Evolutionary conservation across 1,139 yeast species (phyloP).

Genomic region (Arxiozyma telluris): DNA sequence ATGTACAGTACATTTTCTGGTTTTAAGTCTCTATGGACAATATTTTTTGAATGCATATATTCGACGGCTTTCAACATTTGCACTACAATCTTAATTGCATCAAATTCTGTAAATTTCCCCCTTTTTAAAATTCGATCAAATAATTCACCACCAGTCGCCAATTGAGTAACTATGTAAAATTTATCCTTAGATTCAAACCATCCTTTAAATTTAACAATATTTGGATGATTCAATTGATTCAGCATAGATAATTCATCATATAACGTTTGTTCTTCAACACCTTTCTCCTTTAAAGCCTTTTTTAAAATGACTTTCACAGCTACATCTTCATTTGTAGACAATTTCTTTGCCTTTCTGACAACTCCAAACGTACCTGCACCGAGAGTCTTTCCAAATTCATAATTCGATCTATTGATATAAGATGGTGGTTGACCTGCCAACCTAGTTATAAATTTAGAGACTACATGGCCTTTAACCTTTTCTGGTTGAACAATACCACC

Average conservation of each 20-base stretch:
- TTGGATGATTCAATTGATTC: constrained; percentile 60
- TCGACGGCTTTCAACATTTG: constrained; percentile 67
- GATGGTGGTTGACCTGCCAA: constrained; percentile 68
- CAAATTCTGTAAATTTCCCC: constrained; percentile 77
- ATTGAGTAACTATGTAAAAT: constrained; percentile 61
- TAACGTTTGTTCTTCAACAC: constrained; percentile 43
- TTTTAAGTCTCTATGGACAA: constrained; percentile 85
- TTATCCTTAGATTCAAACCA: constrained; percentile 84
- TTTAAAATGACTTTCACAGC: constrained; percentile 81
- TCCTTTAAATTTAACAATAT: constrained; percentile 74
- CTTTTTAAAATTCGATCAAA: constrained; percentile 71
- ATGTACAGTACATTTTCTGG: constrained; percentile 77
- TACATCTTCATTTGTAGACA: constrained; percentile 55
- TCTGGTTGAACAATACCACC: constrained; percentile 3
- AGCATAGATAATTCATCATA: constrained; percentile 65
- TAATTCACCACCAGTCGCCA: constrained; percentile 88
- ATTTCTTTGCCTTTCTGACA: constrained; percentile 64
- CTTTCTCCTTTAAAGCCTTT: constrained; percentile 71
- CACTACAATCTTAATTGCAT: constrained; percentile 61
- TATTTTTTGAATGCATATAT: constrained; percentile 62
- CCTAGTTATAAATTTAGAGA: constrained; percentile 33
- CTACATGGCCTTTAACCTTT: constrained; percentile 2
- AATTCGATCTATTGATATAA: constrained; percentile 52
- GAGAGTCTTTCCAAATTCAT: constrained; percentile 65
- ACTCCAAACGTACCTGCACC: constrained; percentile 94